Percentiles rank a stretch among this genome's conserved stretches.
Conservation (phyloP, 2,329 filamentous ascomycete genomes). For the Cytospora piceicola region DNA sequence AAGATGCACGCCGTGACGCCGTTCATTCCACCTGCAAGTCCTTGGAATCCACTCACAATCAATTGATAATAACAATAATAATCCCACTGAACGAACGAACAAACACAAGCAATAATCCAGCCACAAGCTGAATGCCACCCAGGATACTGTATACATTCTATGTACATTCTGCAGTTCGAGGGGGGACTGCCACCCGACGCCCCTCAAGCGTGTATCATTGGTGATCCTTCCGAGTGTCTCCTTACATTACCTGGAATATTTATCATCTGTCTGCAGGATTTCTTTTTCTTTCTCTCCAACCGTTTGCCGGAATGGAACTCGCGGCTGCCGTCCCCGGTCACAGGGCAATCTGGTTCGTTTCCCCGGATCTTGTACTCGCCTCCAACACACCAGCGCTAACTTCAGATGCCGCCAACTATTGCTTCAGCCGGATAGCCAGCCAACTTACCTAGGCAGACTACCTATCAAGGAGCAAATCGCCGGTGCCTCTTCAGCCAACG, state of each 20-base stretch:
- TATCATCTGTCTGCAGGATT: too few relatives aligned
- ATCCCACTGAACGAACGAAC: neutral
- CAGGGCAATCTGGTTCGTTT: neutral
- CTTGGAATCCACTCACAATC: neutral
- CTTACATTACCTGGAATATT: too few relatives aligned
- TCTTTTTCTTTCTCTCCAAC: neutral
- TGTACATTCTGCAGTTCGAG: neutral
- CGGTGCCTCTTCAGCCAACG: neutral
- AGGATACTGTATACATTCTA: neutral
- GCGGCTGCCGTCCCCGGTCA: neutral
- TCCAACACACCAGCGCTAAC: neutral
- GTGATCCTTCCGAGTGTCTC: too few relatives aligned
- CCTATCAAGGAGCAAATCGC: neutral
- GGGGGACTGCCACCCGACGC: neutral
- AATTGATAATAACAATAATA: too few relatives aligned
- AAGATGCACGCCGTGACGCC: neutral
- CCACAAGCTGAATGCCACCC: neutral
- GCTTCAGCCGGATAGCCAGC: neutral
- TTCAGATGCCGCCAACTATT: neutral
- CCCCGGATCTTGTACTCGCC: neutral
- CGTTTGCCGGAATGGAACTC: neutral
- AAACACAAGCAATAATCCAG: neutral
- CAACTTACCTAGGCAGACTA: neutral
- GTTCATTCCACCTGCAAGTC: constrained; percentile 3
- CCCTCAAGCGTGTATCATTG: too few relatives aligned